phyloP scores from a whole-genome alignment of 805 yeast genomes.

The Ascoidea tarda region DNA sequence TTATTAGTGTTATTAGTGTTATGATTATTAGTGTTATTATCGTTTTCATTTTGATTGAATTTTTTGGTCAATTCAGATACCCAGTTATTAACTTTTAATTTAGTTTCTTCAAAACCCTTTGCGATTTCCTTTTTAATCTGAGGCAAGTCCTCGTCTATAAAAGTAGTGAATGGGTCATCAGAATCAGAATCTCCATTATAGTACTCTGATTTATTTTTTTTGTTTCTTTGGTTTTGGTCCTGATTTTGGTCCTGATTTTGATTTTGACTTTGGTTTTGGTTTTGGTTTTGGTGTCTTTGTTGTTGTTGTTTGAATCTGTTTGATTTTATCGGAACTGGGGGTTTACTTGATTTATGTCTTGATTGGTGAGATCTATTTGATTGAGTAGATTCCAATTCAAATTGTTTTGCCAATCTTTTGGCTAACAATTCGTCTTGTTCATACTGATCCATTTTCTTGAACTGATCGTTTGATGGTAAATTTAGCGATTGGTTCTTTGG shows the following conservation, averaged over 20 bases:
- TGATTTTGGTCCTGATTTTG: constrained; percentile 6
- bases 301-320: constrained; percentile 5
- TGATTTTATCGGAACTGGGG: constrained; percentile 4
- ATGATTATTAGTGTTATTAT: constrained; percentile 16
- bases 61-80: constrained; percentile 51
- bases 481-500: constrained; percentile 8
- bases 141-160: constrained; percentile 39
- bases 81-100: constrained; percentile 66
- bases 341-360: constrained; percentile 9
- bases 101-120: constrained; percentile 73
- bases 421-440: constrained; percentile 76
- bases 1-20: constrained; percentile 7
- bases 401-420: constrained; percentile 60
- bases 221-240: neutral
- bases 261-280: neutral
- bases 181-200: neutral
- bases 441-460: constrained; percentile 25
- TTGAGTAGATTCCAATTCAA: constrained; percentile 15
- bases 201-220: neutral
- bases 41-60: constrained; percentile 23
- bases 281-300: neutral
- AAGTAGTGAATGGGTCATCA: constrained; percentile 24
- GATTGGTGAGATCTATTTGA: neutral
- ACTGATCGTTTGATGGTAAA: constrained; percentile 18
- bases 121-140: constrained; percentile 53